Percentiles rank a stretch among this genome's conserved stretches.
Evolutionary conservation across 164 flowering plant genomes (phyloP).

Genomic region (Magnolia changhungtana): DNA sequence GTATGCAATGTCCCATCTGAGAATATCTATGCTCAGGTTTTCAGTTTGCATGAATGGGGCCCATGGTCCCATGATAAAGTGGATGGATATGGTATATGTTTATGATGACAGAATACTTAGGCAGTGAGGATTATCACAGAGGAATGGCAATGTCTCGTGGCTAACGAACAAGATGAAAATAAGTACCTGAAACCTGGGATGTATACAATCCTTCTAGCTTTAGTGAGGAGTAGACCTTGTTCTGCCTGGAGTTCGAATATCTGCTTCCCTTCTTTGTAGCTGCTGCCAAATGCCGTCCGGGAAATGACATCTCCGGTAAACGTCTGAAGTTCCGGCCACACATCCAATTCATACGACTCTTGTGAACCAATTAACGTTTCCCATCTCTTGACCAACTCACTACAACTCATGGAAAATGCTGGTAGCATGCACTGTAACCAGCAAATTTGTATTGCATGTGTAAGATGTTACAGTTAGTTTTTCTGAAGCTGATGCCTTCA

Average conservation of each 20-base stretch:
- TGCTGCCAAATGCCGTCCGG: constrained; percentile 53
- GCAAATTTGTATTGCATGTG: background rate
- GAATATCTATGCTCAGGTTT: too few relatives aligned
- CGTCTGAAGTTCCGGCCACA: constrained; percentile 39
- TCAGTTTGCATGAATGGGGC: too few relatives aligned
- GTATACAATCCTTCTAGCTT: constrained; percentile 26
- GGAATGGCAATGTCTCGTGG: background rate
- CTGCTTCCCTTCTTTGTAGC: constrained; percentile 39
- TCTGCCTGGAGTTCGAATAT: constrained; percentile 48
- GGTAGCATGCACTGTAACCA: constrained; percentile 38
- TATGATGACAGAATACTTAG: background rate
- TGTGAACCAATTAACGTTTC: constrained; percentile 18
- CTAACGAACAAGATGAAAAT: background rate
- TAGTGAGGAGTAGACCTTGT: constrained; percentile 26
- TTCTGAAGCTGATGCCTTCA: background rate
- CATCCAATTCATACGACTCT: constrained; percentile 39
- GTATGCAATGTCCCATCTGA: too few relatives aligned
- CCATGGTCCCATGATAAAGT: background rate
- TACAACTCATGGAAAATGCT: constrained; percentile 30
- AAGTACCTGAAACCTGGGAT: constrained; percentile 48
- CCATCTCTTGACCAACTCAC: constrained; percentile 36
- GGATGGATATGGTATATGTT: background rate
- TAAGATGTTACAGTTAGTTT: background rate
- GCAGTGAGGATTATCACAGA: background rate
- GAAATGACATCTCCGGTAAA: constrained; percentile 45